These are phyloP conservation scores for Mycena kentingensis DNA, from an alignment of 768 basidiomycete species.

Conservation along the genomic window DNA sequence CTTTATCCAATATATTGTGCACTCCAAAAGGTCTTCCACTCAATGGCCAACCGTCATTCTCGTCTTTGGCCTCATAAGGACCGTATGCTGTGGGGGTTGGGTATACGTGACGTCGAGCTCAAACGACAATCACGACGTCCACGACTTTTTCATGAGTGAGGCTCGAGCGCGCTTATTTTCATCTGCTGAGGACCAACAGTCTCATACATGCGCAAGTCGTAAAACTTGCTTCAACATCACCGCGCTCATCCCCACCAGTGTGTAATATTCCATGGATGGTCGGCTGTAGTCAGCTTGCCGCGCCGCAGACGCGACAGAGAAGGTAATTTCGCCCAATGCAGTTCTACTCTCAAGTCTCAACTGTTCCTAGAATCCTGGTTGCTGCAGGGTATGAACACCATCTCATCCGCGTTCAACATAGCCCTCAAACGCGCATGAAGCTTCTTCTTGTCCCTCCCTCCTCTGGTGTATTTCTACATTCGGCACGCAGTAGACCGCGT, in stretches of 20 bases:
- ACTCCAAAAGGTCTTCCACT: constrained; percentile 34
- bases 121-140: constrained; percentile 79
- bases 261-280: constrained; percentile 91
- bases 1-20: constrained; percentile 61
- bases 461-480: constrained; percentile 82
- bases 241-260: no score
- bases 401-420: not conserved
- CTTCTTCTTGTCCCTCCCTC: constrained; percentile 71
- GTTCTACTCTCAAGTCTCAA: not conserved
- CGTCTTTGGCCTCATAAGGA: constrained; percentile 66
- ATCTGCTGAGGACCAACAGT: no score
- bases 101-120: constrained; percentile 88
- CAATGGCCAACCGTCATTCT: constrained; percentile 55
- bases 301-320: constrained; percentile 46
- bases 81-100: constrained; percentile 88
- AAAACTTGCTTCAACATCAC: no score
- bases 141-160: constrained; percentile 91
- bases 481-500: constrained; percentile 80
- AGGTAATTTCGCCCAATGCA: constrained; percentile 24
- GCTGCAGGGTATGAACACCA: constrained; percentile 47
- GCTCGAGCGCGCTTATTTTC: no score
- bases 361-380: constrained; percentile 47
- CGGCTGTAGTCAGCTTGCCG: constrained; percentile 61
- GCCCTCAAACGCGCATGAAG: constrained; percentile 38
- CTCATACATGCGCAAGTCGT: no score